Percentiles rank a stretch among this genome's conserved stretches.
Conservation (phyloP, 805 yeast genomes). For the Monosporozyma siamensis region DNA sequence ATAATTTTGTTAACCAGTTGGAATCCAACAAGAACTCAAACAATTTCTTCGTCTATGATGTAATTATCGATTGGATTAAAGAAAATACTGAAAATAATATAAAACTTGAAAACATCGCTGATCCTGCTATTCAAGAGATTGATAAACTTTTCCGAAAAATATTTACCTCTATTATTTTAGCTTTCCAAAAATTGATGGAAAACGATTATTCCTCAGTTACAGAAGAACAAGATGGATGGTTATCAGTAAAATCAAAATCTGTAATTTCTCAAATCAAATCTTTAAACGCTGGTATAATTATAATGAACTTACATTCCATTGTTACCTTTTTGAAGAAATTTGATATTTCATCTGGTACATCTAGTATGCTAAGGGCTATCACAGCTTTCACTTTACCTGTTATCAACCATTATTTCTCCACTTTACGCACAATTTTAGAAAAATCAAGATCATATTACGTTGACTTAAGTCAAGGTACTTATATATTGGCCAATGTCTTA, state of each 20-base stretch:
- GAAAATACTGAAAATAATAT: constrained; percentile 5
- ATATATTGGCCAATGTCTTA: constrained; percentile 46
- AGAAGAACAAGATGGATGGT: constrained; percentile 63
- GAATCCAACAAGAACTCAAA: constrained; percentile 31
- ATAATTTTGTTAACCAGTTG: constrained; percentile 25
- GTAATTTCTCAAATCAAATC: constrained; percentile 35
- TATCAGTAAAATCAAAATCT: constrained; percentile 40
- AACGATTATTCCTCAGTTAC: constrained; percentile 28
- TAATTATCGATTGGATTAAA: constrained; percentile 40
- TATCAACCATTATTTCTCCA: constrained; percentile 45
- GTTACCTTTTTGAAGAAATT: constrained; percentile 29
- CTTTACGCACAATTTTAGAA: constrained; percentile 37
- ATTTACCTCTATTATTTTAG: constrained; percentile 50
- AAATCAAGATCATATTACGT: constrained; percentile 42
- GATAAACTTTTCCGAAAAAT: constrained; percentile 44
- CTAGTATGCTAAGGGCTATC: constrained; percentile 38
- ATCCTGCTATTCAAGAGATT: constrained; percentile 27
- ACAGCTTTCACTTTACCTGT: constrained; percentile 54
- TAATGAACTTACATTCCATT: constrained; percentile 30
- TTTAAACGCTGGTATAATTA: constrained; percentile 34
- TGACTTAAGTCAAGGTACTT: constrained; percentile 52
- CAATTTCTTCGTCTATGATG: constrained; percentile 40
- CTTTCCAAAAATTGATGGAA: constrained; percentile 52
- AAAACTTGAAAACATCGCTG: constrained; percentile 1
- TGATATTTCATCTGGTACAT: constrained; percentile 33